Percentiles rank a stretch among this genome's conserved stretches.
Conservation (phyloP, 2,329 filamentous ascomycete species). For the Penicillium decumbens region DNA sequence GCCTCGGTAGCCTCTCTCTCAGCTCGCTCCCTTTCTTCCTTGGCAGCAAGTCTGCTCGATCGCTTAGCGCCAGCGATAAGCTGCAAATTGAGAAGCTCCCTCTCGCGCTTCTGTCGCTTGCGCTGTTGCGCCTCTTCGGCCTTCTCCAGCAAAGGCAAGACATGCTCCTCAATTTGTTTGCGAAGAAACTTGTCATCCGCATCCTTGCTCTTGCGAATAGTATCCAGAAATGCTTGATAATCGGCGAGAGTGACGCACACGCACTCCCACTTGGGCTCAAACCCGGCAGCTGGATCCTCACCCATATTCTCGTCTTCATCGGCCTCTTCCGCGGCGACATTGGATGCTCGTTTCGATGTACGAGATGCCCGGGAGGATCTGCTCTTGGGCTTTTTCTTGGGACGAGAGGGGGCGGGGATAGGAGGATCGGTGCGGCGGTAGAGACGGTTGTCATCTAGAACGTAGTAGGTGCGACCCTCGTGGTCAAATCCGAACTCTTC, state of each 20-base stretch:
- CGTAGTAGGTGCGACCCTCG: slow-evolving; percentile 79
- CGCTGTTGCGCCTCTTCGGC: slow-evolving; percentile 64
- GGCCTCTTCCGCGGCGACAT: slow-evolving; percentile 39
- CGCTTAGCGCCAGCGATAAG: slow-evolving; percentile 92
- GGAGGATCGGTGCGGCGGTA: slow-evolving; percentile 81
- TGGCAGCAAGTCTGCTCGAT: slow-evolving; percentile 81
- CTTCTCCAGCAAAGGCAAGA: slow-evolving; percentile 79
- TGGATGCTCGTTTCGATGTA: slow-evolving; percentile 62
- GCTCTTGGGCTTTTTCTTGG: slow-evolving; percentile 61
- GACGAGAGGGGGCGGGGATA: slow-evolving; percentile 51
- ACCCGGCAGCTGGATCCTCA: slow-evolving; percentile 26
- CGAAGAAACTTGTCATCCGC: slow-evolving; percentile 77
- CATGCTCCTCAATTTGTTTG: slow-evolving; percentile 66
- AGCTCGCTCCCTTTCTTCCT: slow-evolving; percentile 70
- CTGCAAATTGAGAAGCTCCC: slow-evolving; percentile 73
- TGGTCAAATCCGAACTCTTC: slow-evolving; percentile 70
- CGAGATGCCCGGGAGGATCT: slow-evolving; percentile 62
- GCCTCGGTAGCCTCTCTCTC: slow-evolving; percentile 68
- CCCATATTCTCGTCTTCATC: slow-evolving; percentile 42
- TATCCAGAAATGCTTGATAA: slow-evolving; percentile 65
- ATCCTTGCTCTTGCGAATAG: slow-evolving; percentile 71
- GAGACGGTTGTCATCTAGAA: slow-evolving; percentile 88
- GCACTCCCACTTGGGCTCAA: slow-evolving; percentile 80
- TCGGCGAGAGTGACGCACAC: slow-evolving; percentile 76
- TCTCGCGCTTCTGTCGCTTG: slow-evolving; percentile 70